Percentiles rank a stretch among this genome's conserved stretches.
Evolutionary conservation across 2,329 filamentous ascomycete species (phyloP).

Genomic region (Macrophomina tecta): DNA sequence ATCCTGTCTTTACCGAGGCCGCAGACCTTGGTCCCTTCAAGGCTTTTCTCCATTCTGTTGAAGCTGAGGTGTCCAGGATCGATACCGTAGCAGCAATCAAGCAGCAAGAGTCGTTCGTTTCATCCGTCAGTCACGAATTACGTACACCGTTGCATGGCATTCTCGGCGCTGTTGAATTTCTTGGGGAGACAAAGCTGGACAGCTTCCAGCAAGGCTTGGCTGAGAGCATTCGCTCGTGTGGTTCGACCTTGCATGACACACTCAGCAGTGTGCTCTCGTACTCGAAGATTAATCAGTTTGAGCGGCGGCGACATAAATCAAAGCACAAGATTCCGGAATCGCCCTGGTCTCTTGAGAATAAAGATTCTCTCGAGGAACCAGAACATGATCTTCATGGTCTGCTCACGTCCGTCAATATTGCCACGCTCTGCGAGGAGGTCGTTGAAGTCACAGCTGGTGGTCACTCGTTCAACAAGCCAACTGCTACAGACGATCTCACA

Average conservation of each 20-base stretch:
- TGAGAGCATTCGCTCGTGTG: conserved; percentile 46
- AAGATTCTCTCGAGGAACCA: conserved; percentile 16
- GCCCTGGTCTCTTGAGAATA: conserved; percentile 5
- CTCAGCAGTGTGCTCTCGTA: conserved; percentile 42
- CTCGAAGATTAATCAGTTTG: conserved; percentile 41
- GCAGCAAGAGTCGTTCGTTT: conserved; percentile 42
- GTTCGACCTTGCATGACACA: conserved; percentile 50
- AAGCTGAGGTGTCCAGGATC: conserved; percentile 27
- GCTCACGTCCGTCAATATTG: conserved; percentile 18
- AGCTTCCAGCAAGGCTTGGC: conserved; percentile 25
- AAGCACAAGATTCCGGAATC: conserved; percentile 28
- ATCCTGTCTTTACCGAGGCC: conserved; percentile 31
- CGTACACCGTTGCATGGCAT: conserved; percentile 25
- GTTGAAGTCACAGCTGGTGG: conserved; percentile 23
- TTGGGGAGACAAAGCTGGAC: conserved; percentile 32
- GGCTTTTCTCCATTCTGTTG: conserved; percentile 30
- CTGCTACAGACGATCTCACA: conserved; percentile 5
- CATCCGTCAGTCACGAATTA: conserved; percentile 49
- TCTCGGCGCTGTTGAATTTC: conserved; percentile 27
- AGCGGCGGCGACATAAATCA: conserved; percentile 30
- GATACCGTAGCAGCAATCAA: conserved; percentile 27
- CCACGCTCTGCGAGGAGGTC: conserved; percentile 20
- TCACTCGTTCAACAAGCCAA: conserved; percentile 23
- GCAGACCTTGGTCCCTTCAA: conserved; percentile 31
- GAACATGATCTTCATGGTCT: conserved; percentile 20